Base-by-base conservation (phyloP, 495 filamentous ascomycete species). In the Neurospora sp. region DNA sequence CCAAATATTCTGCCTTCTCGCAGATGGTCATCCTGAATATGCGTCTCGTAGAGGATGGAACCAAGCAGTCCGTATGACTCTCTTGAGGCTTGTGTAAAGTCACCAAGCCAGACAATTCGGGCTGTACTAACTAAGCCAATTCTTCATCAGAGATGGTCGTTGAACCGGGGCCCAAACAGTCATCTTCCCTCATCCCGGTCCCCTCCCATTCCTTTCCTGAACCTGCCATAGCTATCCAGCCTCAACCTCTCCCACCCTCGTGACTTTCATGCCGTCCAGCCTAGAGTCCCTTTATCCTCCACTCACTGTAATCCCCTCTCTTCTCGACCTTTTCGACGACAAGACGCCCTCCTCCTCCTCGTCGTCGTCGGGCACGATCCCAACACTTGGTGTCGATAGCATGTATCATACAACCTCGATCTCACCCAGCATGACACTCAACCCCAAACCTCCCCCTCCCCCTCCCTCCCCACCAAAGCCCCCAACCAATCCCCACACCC, bases 401-500 rank as follows among this genome's bases (percentile, higher is more conserved):
- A 6, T 35, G n/a, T 0, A 61, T 31, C 35, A 61, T 16, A n/a
- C 40, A 69, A 27, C 40, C 12, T 37, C 35, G 20, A 53, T 40
- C 40, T 12, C 40, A 10, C 35, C 9, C 40, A 40, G 40, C 10
- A 40, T 40, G 12, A 48, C 75, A 35, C 82, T 37, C 69, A 72
- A 37, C 65, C 74, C 84, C 84, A 86, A 44, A 86, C 48, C 70
- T 71, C 71, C 9, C 72, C 72, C 72, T 85, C 75, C 69, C 77
- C 83, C n/a, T 76, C 77, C 73, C 78, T 77, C 39, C 81, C 83
- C 35, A 85, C 71, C 48, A 87, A 72, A 35, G 77, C 76, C 27
- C 85, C 84, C 41, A 86, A 76, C 82, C 82, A 87, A 72, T 86
- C 83, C 20, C 84, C 85, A 45, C 81, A 84, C 27, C 79, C 82